Evolutionary conservation across 73 alveolate genomes (phyloP), one percentile per base, ranked within the genome.

Genomic region (Effrenium voratum): DNA sequence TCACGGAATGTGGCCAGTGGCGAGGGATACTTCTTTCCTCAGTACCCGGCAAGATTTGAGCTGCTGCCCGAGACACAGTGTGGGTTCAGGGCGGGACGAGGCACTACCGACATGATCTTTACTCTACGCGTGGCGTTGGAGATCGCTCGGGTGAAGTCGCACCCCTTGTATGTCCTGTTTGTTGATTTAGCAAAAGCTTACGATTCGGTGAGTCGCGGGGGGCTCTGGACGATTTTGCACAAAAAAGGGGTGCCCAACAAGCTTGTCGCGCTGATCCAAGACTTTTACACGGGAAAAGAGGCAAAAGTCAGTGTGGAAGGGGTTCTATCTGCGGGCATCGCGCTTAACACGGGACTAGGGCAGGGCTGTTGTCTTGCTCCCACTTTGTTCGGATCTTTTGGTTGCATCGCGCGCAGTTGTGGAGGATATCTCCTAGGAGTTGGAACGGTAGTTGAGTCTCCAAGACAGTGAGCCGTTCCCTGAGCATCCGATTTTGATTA

Each of bases 311-410:
- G 66, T 16, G 83, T 57, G 8, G 83, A 86, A 6, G 83, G 95
- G 10, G 16, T 30, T 5, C 34, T 86, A 45, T 86, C 95, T 5
- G 16, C 49, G 19, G 13, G 30, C 3, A 32, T 83, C 26, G 24
- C 2, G 44, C n/a, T 83, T 0, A 15, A 19, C 8, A 52, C 93
- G 0, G 93, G 93, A 0, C 77, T 83, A 36, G 93, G 93, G 19
- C 93, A 83, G 45, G 93, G 93, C 0, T 52, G 93, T 36, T 83
- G 93, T 59, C 30, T 49, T 19, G 93, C 93, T 2, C 93, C 93
- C 22, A 38, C 72, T 3, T 24, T 83, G 76, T 83, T 83, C 10
- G n/a, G 52, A 83, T 0, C 26, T 83, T 16, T 83, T 83, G 41
- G 44, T 83, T 1, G 50, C 79, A n/a, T n/a, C n/a, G n/a, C n/a